Evolutionary conservation across 2,329 filamentous ascomycete species (phyloP).

Genomic region (Tolypocladium guangdongense): DNA sequence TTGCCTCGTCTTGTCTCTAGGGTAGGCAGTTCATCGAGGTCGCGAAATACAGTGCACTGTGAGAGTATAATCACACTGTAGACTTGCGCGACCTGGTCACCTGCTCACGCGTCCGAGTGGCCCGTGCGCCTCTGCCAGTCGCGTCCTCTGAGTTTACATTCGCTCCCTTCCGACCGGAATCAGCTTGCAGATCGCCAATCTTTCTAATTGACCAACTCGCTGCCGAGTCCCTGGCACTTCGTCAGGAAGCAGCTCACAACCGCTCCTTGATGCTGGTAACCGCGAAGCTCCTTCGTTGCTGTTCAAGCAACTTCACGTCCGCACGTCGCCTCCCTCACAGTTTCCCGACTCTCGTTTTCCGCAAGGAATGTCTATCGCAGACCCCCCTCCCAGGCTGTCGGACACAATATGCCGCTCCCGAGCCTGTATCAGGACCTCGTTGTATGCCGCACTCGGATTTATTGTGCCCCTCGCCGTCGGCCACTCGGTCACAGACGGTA

Average conservation of each 20-base stretch:
- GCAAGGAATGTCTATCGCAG: conserved; percentile 49
- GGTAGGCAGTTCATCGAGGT: background rate
- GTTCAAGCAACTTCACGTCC: conserved; percentile 7
- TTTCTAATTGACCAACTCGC: background rate
- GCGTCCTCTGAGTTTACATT: background rate
- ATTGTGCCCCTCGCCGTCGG: conserved; percentile 25
- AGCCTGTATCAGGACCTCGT: conserved; percentile 48
- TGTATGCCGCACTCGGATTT: conserved; percentile 35
- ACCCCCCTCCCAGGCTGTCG: conserved; percentile 26
- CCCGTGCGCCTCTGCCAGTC: background rate
- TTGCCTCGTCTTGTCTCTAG: background rate
- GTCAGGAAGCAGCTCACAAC: background rate
- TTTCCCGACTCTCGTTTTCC: conserved; percentile 66
- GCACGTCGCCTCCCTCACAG: conserved; percentile 72
- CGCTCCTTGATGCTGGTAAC: conserved; percentile 10
- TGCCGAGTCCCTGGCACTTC: background rate
- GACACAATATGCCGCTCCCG: conserved; percentile 44
- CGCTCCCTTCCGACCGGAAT: background rate
- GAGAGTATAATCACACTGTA: background rate
- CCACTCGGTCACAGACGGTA: conserved; percentile 22
- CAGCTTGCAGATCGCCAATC: background rate
- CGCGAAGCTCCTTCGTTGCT: conserved; percentile 34
- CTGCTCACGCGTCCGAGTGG: conserved; percentile 12
- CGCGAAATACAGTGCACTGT: background rate
- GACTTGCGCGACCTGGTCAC: conserved; percentile 10